Conservation (phyloP, 1,139 yeast species). For the Entelexis paramagnoliae region DNA sequence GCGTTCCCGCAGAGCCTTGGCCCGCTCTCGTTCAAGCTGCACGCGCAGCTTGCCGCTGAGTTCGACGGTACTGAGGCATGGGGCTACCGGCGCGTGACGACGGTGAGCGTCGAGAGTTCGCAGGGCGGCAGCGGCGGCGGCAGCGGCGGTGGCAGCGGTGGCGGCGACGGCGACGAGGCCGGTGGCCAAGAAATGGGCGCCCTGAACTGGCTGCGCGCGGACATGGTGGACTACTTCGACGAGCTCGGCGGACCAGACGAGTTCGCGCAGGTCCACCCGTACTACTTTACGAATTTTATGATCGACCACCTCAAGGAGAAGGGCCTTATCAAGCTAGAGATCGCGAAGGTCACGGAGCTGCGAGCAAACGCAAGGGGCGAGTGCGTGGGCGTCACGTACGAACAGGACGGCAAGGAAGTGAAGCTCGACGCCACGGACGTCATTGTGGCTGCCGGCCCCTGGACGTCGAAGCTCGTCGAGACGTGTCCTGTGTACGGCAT, state of each 20-base stretch:
- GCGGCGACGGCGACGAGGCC: neutral
- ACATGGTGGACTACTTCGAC: constrained; percentile 62
- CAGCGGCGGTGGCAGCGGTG: no score
- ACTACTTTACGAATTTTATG: constrained; percentile 74
- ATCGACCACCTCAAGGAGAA: constrained; percentile 70
- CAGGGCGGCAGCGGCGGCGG: no score
- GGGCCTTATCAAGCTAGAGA: constrained; percentile 72
- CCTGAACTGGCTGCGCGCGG: constrained; percentile 55
- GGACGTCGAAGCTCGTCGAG: constrained; percentile 85
- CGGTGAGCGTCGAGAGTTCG: constrained; percentile 64
- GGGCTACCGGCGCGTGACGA: constrained; percentile 86
- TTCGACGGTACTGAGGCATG: constrained; percentile 75
- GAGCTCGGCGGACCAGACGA: constrained; percentile 75
- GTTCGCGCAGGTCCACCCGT: constrained; percentile 96
- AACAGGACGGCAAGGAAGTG: neutral
- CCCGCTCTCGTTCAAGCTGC: constrained; percentile 75
- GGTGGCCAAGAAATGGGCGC: constrained; percentile 10
- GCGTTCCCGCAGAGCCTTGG: constrained; percentile 95
- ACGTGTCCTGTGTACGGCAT: constrained; percentile 88
- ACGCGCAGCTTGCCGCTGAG: constrained; percentile 68
- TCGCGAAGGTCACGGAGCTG: constrained; percentile 72
- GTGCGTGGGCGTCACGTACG: constrained; percentile 25
- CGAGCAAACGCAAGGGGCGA: constrained; percentile 24
- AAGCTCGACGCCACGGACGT: constrained; percentile 56
- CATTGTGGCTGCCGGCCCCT: constrained; percentile 85